Evolutionary conservation across 1,284 basidiomycete genomes (phyloP).

Genomic region (Marasmius tenuissimus): DNA sequence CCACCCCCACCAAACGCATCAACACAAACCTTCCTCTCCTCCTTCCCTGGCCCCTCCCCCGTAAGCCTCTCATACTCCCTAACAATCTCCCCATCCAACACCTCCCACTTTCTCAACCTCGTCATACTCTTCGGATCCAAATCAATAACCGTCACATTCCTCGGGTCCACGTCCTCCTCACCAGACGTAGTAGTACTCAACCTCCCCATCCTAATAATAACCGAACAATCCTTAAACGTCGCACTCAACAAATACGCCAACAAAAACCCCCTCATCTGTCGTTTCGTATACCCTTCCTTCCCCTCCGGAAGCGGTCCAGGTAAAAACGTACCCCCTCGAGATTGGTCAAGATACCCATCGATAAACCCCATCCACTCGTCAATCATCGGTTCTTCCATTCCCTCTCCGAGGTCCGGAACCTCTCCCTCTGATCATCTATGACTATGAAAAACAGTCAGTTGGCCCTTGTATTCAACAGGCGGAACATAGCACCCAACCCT

Average conservation of each 20-base stretch:
- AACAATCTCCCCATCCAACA: slow-evolving; percentile 74
- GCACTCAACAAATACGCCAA: slow-evolving; percentile 84
- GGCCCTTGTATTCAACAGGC: too few species aligned
- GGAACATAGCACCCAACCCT: too few species aligned
- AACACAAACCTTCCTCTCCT: slow-evolving; percentile 37
- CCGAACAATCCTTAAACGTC: slow-evolving; percentile 95
- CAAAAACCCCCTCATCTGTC: slow-evolving; percentile 38
- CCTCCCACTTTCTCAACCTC: slow-evolving; percentile 70
- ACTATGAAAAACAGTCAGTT: slow-evolving; percentile 12
- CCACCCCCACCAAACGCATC: slow-evolving; percentile 28
- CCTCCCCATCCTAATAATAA: slow-evolving; percentile 64
- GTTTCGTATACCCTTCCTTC: too few species aligned
- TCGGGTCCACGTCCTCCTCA: slow-evolving; percentile 22
- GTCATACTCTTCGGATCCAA: slow-evolving; percentile 79
- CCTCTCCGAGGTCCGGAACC: slow-evolving; percentile 16
- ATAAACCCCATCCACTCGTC: slow-evolving; percentile 63
- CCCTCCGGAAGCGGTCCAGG: slow-evolving; percentile 40
- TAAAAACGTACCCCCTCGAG: neutral
- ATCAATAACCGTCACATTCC: slow-evolving; percentile 74
- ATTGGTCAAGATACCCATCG: slow-evolving; percentile 49
- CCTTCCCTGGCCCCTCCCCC: slow-evolving; percentile 10
- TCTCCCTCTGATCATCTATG: slow-evolving; percentile 3
- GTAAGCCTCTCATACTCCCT: slow-evolving; percentile 37
- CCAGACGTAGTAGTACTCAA: slow-evolving; percentile 17
- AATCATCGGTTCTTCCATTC: slow-evolving; percentile 14